Evolutionary conservation across 2,329 filamentous ascomycete genomes (phyloP).

Genomic region (Xylaria sp.): DNA sequence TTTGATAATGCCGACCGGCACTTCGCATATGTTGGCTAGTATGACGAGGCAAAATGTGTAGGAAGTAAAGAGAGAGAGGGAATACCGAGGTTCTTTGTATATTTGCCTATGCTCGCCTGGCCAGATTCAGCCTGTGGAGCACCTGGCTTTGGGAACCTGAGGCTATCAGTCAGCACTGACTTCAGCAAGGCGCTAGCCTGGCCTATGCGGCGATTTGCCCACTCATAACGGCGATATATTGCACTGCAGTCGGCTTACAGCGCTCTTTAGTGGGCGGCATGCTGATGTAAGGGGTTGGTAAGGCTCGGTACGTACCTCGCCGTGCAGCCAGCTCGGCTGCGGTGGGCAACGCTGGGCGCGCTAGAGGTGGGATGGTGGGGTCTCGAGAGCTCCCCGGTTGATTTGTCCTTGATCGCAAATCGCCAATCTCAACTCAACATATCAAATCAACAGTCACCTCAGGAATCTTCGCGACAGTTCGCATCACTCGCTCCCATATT

Average conservation of each 20-base stretch:
- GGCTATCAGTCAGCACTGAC: constrained; percentile 39
- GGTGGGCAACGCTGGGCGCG: neutral
- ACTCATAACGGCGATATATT: constrained; percentile 39
- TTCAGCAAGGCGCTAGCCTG: constrained; percentile 27
- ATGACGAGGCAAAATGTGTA: neutral
- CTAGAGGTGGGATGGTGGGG: constrained; percentile 39
- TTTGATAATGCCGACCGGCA: constrained; percentile 13
- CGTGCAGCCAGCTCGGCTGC: constrained; percentile 16
- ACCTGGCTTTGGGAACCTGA: neutral
- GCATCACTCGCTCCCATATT: neutral
- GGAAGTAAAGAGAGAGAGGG: neutral
- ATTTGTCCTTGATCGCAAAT: constrained; percentile 43
- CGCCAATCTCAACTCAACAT: constrained; percentile 21
- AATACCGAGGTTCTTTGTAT: constrained; percentile 4
- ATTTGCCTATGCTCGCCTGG: constrained; percentile 6
- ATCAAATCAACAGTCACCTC: constrained; percentile 21
- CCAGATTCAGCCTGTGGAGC: neutral
- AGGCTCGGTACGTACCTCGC: constrained; percentile 34
- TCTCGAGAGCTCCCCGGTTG: constrained; percentile 26
- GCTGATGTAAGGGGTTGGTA: constrained; percentile 48
- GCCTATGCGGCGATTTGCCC: constrained; percentile 25
- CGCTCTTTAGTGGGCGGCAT: constrained; percentile 20
- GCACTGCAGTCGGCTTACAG: constrained; percentile 1
- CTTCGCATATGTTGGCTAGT: neutral
- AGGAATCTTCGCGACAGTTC: constrained; percentile 24